A percentile compares a stretch with the other conserved stretches of the same genome.
Conservation (phyloP, 257 asterid genomes). For the Nemophila menziesii region DNA sequence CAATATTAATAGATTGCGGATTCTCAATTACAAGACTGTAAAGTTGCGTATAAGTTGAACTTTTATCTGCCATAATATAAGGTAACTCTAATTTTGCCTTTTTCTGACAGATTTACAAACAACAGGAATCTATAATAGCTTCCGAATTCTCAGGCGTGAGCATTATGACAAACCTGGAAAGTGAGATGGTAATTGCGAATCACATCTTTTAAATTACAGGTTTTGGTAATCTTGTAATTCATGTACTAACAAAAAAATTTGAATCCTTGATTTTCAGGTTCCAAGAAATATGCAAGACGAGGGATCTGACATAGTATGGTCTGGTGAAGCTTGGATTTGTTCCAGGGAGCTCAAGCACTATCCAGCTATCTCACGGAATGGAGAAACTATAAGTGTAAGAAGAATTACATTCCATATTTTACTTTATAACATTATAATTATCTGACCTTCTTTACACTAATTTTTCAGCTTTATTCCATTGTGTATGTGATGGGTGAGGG, state of each 20-base stretch:
- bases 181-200: conserved; percentile 18
- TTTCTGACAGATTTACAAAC: conserved; percentile 18
- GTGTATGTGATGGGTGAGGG: conserved; percentile 25
- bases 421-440: not conserved
- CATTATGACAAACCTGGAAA: conserved; percentile 10
- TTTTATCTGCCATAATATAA: not conserved
- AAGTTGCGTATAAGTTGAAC: too few species aligned
- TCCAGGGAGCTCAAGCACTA: conserved; percentile 39
- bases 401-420: not conserved
- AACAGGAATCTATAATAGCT: conserved; percentile 5
- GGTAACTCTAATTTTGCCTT: conserved; percentile 2
- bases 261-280: conserved; percentile 1
- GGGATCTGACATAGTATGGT: conserved; percentile 32
- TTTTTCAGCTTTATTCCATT: conserved; percentile 36
- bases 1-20: too few species aligned
- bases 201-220: not conserved
- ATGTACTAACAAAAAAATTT: conserved; percentile 3
- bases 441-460: conserved; percentile 2
- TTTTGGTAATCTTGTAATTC: conserved; percentile 7
- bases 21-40: too few species aligned
- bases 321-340: conserved; percentile 39
- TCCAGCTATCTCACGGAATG: conserved; percentile 27
- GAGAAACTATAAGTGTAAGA: conserved; percentile 34
- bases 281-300: conserved; percentile 11
- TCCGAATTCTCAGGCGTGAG: conserved; percentile 1